Evolutionary conservation across 495 filamentous ascomycete species (phyloP), one percentile per base, ranked within the genome.

Genomic region (Penicillium crystallinum): DNA sequence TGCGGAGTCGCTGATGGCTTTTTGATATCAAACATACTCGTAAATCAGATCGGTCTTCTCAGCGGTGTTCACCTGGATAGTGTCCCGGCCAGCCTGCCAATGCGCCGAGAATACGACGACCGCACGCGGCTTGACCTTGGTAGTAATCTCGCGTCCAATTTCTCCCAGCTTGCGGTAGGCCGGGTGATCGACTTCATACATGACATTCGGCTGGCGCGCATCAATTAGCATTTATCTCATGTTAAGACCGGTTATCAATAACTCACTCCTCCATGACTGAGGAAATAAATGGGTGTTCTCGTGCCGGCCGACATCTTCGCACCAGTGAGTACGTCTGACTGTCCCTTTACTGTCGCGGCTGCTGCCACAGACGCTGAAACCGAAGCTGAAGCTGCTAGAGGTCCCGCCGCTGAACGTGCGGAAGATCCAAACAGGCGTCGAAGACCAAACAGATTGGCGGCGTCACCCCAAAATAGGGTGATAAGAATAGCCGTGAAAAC

Each of bases 51-150:
- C 83, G 1, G 79, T 86, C 50, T 74, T 68, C 56, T 85, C 84
- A 4, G 80, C 83, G 9, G 77, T 81, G 67, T 93, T 93, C 56
- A 93, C 81, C 59, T 88, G 73, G 48, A 95, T 79, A 3, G 69
- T 75, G 58, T 80, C 69, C 29, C 63, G 63, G 1, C 71, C 71
- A 19, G 75, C 79, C 67, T 91, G 84, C 90, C 90, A 95, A 69
- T 95, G 89, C 21, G 88, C 90, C 10, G 87, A 91, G 66, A 95
- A 89, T 11, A 95, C 88, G 10, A 96, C 86, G 12, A 93, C 77
- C 14, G 89, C 90, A 49, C 82, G 84, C 17, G 89, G 89, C 62
- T 87, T 87, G 29, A 92, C 82, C 59, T 84, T 86, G 23, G 82
- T 75, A 0, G 88, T 91, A 61, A 96, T 95, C 59, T 95, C 89